Evolutionary conservation across 2,329 filamentous ascomycete genomes (phyloP), one percentile per base, ranked within the genome.

Genomic region (Bipolaris zeicola): DNA sequence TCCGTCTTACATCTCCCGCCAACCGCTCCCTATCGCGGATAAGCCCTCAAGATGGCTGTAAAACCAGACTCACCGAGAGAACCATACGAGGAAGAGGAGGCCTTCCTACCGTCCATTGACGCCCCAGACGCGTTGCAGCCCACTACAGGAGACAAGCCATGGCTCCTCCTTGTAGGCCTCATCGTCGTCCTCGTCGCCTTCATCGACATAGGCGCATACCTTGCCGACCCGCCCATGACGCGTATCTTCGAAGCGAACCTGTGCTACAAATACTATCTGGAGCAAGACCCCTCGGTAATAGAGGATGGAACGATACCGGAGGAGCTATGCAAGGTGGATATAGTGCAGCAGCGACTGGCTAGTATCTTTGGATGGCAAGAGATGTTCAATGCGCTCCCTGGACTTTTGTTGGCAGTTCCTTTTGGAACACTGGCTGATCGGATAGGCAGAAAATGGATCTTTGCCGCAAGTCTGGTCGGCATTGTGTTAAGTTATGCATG

Each of bases 291-390:
- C 16, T 75, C 71, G n/a, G 71, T 77, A 56, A 79, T 83, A 60
- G 55, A 64, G 7, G 70, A 77, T 57, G 78, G 79, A 11, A 70
- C 74, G 22, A 76, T 83, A 14, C 69, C 76, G 1, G 81, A 83
- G 71, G 70, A 74, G n/a, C 62, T 79, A 60, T 83, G 81, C 66
- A 83, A 83, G 69, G 68, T 78, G n/a, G 75, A 78, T 31, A 73
- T 73, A 39, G 75, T 83, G 18, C 81, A 83, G 62, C 74, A 79
- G 44, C 77, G 80, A 64, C 61, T 83, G 62, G 81, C 81, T 1
- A 78, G 79, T 50, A 78, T 83, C 11, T 81, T 82, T 60, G 81
- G 80, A 1, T 81, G 80, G 70, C 76, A 78, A 65, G 79, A 80
- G 58, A 80, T 80, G 51, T 82, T 81, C 57, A 79, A 81, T 63